Base-by-base conservation (phyloP, 176 grass and related monocot species). In the Aegilops bicornis region DNA sequence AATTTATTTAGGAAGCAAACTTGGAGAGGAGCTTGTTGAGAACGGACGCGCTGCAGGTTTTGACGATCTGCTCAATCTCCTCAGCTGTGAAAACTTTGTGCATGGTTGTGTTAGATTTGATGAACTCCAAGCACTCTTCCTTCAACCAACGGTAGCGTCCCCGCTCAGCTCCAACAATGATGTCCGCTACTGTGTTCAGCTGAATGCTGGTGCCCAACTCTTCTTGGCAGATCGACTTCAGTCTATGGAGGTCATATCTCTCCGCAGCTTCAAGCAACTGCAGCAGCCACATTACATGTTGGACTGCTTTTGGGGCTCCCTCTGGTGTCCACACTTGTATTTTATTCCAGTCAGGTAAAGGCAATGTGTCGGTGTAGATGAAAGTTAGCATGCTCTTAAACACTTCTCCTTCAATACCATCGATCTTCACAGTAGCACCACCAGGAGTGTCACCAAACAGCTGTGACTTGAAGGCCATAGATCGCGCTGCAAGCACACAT, bases 371-470 rank as follows among this genome's bases (percentile, higher is more conserved):
- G 1, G 73, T 85, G 61, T 85, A 77, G 2, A 85, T 8, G 30
- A 85, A 77, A 14, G 6, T 7, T 4, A 85, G 61, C 30, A 85
- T 8, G 42, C 3, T 17, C 8, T 37, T 0, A 9, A 85, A 85
- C 83, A 67, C 73, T 0, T 54, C 0, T 13, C 30, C 42, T 1
- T 12, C 30, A 4, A 77, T 77, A 3, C 13, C 73, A 8, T 35
- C 8, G 0, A 77, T 37, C 42, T 12, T 15, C 6, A 59, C 10
- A 0, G 11, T 31, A 17, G 29, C 14, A 16, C 14, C 16, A 8
- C 0, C 2, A 8, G 4, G 7, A 7, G 0, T 6, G 0, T 22
- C 16, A 3, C n/a, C 4, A 0, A 16, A 48, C 20, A 77, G 59
- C 27, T 85, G 13, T 24, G 60, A 29, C 29, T 64, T 39, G 29